A percentile compares a stretch with the other conserved stretches of the same genome.
These are phyloP conservation scores for Colletotrichum tabaci DNA, from an alignment of 2,329 filamentous ascomycete genomes.

Conservation along the genomic window DNA sequence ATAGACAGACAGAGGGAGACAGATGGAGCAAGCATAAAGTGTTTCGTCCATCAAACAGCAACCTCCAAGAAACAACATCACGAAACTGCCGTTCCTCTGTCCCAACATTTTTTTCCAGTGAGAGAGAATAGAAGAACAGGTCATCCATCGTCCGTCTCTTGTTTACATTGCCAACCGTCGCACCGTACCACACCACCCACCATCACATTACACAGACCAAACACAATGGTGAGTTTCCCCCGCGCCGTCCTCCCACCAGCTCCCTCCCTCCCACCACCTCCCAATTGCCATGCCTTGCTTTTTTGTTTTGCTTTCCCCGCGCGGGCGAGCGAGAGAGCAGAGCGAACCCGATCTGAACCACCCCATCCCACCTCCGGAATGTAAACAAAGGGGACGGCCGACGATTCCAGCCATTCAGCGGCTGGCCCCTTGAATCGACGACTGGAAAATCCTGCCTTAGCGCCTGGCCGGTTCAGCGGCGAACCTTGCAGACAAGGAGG, in stretches of 20 bases:
- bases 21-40: slow-evolving; percentile 29
- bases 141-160: not conserved
- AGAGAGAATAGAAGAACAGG: not conserved
- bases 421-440: slow-evolving; percentile 9
- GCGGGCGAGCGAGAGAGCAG: not conserved
- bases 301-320: slow-evolving; percentile 31
- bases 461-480: slow-evolving; percentile 35
- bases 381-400: slow-evolving; percentile 41
- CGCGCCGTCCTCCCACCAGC: not conserved
- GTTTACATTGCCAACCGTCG: not conserved
- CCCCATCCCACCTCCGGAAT: slow-evolving; percentile 25
- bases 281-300: slow-evolving; percentile 34
- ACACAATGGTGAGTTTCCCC: slow-evolving; percentile 56
- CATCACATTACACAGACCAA: slow-evolving; percentile 41
- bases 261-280: not conserved
- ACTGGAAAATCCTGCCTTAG: slow-evolving; percentile 33
- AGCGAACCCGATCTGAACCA: not conserved
- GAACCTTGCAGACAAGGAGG: slow-evolving; percentile 33
- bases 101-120: not conserved
- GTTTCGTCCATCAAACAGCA: slow-evolving; percentile 35
- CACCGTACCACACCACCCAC: slow-evolving; percentile 2
- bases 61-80: slow-evolving; percentile 36
- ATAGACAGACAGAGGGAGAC: slow-evolving; percentile 3
- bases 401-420: slow-evolving; percentile 30
- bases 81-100: slow-evolving; percentile 6